Evolutionary conservation across 305 asterid species (phyloP), one percentile per base, ranked within the genome.

Genomic region (Rubia occidens): DNA sequence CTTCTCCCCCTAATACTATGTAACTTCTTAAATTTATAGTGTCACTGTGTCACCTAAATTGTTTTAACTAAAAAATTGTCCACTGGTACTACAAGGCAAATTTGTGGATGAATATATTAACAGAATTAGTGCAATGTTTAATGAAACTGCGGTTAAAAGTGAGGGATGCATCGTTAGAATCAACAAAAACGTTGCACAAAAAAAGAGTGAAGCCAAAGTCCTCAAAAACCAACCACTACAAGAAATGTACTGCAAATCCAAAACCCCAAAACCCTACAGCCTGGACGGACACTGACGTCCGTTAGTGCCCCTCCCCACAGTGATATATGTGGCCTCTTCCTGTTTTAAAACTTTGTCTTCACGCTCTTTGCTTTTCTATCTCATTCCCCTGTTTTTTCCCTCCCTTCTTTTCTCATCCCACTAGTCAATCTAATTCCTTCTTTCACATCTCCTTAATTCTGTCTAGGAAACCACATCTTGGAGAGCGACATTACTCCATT

Each of bases 271-370:
- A 54, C 55, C 44, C 47, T 62, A 72, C 77, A 77, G 83, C 81
- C 58, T 51, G 58, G 58, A 51, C 73, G 75, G 73, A 70, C 56
- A 74, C 63, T 60, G 72, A 75, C 70, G 74, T 78, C 71, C 75
- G 26, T 64, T 77, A 18, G 72, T 61, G 72, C 54, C 47, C 20
- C 58, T 51, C 58, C 6, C 21, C 56, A 51, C 51, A 53, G 10
- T 15, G 5, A 37, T 4, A 29, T 26, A 2, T 18, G 72, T 76
- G 85, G 76, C 78, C 65, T 72, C 75, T 79, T 79, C 67, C 76
- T 79, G 83, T 79, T 83, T 63, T 59, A 13, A 72, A 20, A 60
- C 60, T 55, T 72, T 77, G 75, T 77, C 77, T 44, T 77, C 40
- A 17, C 20, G 20, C 62, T 60, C 8, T 11, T 20, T 20, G 13